These are phyloP conservation scores for Phytophthora tubulina DNA, from an alignment of 352 stramenopile genomes.

Conservation along the genomic window DNA sequence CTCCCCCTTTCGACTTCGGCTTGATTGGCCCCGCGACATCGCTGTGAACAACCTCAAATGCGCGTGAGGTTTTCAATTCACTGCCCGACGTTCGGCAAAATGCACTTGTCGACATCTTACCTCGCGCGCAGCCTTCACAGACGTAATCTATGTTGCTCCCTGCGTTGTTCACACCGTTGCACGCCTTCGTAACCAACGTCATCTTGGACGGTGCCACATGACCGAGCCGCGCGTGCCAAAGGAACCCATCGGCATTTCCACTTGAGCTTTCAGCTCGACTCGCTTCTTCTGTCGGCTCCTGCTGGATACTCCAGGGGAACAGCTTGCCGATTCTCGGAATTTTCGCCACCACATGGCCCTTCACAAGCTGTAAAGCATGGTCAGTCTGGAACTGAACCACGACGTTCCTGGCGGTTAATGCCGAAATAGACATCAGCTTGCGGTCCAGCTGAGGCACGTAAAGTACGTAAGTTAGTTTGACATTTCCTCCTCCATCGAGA, in stretches of 20 bases:
- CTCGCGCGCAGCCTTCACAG: neutral
- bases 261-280: neutral
- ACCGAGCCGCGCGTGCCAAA: neutral
- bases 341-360: neutral
- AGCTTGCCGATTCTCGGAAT: neutral
- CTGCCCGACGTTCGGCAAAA: neutral
- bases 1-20: neutral
- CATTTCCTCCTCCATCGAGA: neutral
- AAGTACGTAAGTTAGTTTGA: neutral
- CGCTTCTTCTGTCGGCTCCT: neutral
- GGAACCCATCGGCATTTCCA: too few species aligned
- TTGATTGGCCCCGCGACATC: slow-evolving; percentile 3
- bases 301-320: neutral
- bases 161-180: too few species aligned
- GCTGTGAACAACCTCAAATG: neutral
- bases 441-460: neutral
- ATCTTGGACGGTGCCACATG: neutral
- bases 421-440: neutral
- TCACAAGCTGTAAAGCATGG: neutral
- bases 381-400: neutral
- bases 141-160: too few species aligned
- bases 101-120: slow-evolving; percentile 5
- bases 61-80: neutral
- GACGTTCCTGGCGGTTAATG: neutral
- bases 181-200: neutral